Conservation (phyloP, 1,139 yeast genomes). For the Protomyces arabidopsidicola region DNA sequence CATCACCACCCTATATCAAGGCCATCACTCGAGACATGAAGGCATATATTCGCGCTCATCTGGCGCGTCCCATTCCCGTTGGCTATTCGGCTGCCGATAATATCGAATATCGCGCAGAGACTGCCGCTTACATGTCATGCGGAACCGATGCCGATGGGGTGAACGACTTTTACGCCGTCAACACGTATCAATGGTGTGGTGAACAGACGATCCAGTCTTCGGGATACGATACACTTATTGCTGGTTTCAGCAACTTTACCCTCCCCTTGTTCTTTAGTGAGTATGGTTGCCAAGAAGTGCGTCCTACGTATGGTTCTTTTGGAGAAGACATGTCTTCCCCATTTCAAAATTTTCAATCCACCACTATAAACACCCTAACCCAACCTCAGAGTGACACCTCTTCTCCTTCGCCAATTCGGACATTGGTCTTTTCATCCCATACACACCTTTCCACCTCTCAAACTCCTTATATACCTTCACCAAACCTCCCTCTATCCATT, state of each 20-base stretch:
- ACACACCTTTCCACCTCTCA: too few species aligned
- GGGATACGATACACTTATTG: constrained; percentile 62
- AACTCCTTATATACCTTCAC: too few species aligned
- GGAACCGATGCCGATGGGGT: constrained; percentile 48
- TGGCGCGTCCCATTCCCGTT: constrained; percentile 70
- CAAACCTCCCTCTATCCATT: too few species aligned
- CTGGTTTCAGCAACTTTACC: constrained; percentile 57
- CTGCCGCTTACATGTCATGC: constrained; percentile 80
- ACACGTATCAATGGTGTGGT: constrained; percentile 90
- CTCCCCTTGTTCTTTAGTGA: constrained; percentile 85
- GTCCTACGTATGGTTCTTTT: too few species aligned
- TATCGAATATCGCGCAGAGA: constrained; percentile 60
- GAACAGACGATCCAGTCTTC: constrained; percentile 58
- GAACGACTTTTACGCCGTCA: constrained; percentile 83
- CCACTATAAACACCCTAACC: too few species aligned
- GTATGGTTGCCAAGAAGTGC: constrained; percentile 57
- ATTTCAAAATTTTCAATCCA: too few species aligned
- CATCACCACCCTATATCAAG: constrained; percentile 65
- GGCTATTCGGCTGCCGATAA: constrained; percentile 95
- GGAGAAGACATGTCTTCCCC: too few species aligned
- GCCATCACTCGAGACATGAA: constrained; percentile 91
- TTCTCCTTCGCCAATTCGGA: too few species aligned
- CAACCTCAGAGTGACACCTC: too few species aligned
- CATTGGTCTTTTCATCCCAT: too few species aligned
- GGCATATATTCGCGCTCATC: constrained; percentile 63